A percentile compares a stretch with the other conserved stretches of the same genome.
Conservation (phyloP, 805 yeast genomes). For the Torulaspora franciscae region DNA sequence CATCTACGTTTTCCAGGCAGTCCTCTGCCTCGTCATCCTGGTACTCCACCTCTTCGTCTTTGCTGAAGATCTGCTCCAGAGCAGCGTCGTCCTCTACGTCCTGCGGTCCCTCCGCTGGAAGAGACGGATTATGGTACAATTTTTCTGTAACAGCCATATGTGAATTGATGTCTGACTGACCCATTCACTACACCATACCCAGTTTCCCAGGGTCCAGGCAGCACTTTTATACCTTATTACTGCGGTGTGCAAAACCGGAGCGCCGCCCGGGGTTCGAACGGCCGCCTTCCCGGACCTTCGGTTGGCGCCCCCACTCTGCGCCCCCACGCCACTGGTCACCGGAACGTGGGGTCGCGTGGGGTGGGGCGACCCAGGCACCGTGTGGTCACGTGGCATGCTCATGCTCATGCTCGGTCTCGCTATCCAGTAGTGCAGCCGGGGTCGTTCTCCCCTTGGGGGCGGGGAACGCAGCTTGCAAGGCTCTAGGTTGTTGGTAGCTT, state of each 20-base stretch:
- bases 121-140: constrained; percentile 13
- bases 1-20: constrained; percentile 4
- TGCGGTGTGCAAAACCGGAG: neutral
- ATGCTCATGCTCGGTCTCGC: too few relatives aligned
- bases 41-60: constrained; percentile 10
- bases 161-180: neutral
- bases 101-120: constrained; percentile 10
- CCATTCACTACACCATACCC: neutral
- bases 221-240: neutral
- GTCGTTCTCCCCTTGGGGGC: too few relatives aligned
- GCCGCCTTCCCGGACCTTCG: neutral
- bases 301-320: neutral
- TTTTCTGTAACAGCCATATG: neutral
- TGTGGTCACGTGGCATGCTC: too few relatives aligned
- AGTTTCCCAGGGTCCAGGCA: neutral
- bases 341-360: too few relatives aligned
- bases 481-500: too few relatives aligned
- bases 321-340: constrained; percentile 1
- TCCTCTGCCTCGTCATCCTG: constrained; percentile 13
- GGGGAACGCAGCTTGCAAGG: neutral
- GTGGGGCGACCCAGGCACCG: too few relatives aligned
- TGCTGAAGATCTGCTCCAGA: constrained; percentile 10
- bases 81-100: constrained; percentile 12
- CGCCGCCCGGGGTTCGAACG: neutral
- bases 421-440: too few relatives aligned